These are phyloP conservation scores for Fragaria ananassa DNA, from an alignment of 306 rosid species.

Conservation along the genomic window DNA sequence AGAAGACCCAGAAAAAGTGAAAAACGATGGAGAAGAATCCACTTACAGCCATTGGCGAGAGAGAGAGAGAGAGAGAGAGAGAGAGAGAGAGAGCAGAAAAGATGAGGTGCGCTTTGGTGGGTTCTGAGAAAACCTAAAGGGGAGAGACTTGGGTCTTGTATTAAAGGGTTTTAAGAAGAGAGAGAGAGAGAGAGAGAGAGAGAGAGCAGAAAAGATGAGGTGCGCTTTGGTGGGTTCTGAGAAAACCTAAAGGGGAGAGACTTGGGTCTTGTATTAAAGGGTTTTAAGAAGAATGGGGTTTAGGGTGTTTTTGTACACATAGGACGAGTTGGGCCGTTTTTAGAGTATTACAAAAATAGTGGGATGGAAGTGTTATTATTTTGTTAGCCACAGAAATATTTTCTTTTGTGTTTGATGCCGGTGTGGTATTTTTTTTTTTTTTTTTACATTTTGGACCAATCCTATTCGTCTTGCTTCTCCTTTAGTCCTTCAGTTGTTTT, in stretches of 20 bases:
- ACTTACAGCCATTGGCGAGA: conserved; percentile 17
- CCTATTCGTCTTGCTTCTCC: too few species aligned
- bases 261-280: background rate
- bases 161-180: background rate
- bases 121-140: background rate
- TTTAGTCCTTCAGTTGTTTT: too few species aligned
- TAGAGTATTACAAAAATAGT: background rate
- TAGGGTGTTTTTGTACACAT: background rate
- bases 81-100: background rate
- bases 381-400: background rate
- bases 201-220: background rate
- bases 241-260: background rate
- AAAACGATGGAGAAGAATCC: background rate
- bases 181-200: background rate
- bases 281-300: background rate
- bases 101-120: background rate
- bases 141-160: background rate
- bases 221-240: background rate
- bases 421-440: background rate
- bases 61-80: background rate
- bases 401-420: background rate
- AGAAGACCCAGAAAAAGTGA: background rate
- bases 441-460: background rate
- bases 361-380: background rate
- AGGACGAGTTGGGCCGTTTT: background rate